Evolutionary conservation across 352 stramenopile genomes (phyloP).

Genomic region (Globisporangium echinulatum): DNA sequence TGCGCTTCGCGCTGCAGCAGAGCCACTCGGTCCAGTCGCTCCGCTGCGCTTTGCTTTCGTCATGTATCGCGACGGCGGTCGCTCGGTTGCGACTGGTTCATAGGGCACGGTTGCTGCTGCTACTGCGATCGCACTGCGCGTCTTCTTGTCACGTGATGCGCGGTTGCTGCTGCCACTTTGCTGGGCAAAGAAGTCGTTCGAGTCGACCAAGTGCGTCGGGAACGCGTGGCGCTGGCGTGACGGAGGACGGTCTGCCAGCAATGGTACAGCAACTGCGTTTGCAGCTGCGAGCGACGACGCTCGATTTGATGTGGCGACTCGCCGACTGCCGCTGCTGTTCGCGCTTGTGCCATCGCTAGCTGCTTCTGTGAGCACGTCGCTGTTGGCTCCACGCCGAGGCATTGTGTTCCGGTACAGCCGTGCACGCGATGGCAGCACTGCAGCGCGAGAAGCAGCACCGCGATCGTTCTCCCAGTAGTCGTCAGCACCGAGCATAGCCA

Average conservation of each 20-base stretch:
- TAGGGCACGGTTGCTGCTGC: not conserved
- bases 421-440: slow-evolving; percentile 17
- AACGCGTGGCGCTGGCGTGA: slow-evolving; percentile 74
- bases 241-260: slow-evolving; percentile 35
- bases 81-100: slow-evolving; percentile 17
- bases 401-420: slow-evolving; percentile 20
- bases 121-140: slow-evolving; percentile 12
- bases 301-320: not conserved
- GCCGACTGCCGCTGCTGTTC: no score
- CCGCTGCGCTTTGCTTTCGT: slow-evolving; percentile 39
- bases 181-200: slow-evolving; percentile 19
- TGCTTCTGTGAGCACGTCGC: not conserved
- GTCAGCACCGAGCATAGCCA: no score
- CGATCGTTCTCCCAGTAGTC: slow-evolving; percentile 9
- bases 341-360: not conserved
- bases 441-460: no score
- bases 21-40: not conserved
- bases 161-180: slow-evolving; percentile 6
- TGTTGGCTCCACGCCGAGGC: slow-evolving; percentile 18
- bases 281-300: not conserved
- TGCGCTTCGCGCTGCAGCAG: not conserved
- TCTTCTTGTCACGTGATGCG: slow-evolving; percentile 8
- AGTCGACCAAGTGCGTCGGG: slow-evolving; percentile 66
- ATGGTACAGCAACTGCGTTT: not conserved
- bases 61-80: slow-evolving; percentile 76